These are phyloP conservation scores for Digitaria exilis DNA, from an alignment of 202 grass and related monocot genomes.

Conservation along the genomic window DNA sequence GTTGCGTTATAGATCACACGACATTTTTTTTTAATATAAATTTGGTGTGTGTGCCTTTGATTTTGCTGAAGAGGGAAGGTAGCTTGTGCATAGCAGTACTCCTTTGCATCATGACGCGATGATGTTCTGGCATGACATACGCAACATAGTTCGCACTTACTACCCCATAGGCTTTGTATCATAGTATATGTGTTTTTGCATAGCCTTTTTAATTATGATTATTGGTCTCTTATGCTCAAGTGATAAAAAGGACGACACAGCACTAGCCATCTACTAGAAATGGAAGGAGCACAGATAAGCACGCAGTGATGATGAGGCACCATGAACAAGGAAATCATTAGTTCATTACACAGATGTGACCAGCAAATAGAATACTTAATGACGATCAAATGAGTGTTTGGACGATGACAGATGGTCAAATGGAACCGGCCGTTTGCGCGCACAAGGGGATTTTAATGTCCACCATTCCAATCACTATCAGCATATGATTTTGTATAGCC, in stretches of 20 bases:
- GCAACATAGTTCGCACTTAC: neutral
- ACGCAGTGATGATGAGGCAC: neutral
- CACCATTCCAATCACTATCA: neutral
- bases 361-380: neutral
- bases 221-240: neutral
- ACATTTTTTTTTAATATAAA: too few species aligned
- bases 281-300: neutral
- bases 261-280: neutral
- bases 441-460: too few species aligned
- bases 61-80: neutral
- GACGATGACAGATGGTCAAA: neutral
- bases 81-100: neutral
- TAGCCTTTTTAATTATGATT: neutral
- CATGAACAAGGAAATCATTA: neutral
- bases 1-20: too few species aligned
- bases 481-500: neutral
- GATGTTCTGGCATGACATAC: conserved; percentile 9
- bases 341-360: neutral
- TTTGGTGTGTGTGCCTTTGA: too few species aligned
- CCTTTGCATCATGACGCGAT: neutral
- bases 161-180: neutral
- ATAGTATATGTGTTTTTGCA: too few species aligned
- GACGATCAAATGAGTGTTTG: neutral
- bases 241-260: neutral
- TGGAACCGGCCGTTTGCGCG: neutral